phyloP scores from a whole-genome alignment of 352 stramenopile species.

The Pythium aphanidermatum region DNA sequence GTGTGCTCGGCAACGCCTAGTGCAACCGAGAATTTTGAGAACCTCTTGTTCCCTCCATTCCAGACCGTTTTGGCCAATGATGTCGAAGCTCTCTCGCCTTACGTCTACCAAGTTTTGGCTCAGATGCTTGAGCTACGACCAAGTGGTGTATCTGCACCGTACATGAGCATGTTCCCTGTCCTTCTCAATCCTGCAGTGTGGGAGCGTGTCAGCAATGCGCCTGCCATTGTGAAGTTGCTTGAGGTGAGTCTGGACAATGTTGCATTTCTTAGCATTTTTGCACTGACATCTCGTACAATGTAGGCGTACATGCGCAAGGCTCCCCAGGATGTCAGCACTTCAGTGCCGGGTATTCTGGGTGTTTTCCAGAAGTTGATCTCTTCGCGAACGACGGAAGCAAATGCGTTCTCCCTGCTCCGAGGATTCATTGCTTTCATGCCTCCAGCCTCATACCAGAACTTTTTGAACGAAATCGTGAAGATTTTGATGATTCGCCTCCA shows the following conservation, averaged over 20 bases:
- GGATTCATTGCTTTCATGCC: slow-evolving; percentile 88
- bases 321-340: slow-evolving; percentile 81
- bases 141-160: slow-evolving; percentile 85
- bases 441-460: slow-evolving; percentile 55
- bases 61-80: slow-evolving; percentile 96
- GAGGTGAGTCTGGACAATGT: slow-evolving; percentile 30
- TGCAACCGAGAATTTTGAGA: slow-evolving; percentile 89
- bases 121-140: slow-evolving; percentile 96
- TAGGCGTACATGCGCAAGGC: slow-evolving; percentile 94
- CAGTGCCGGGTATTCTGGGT: slow-evolving; percentile 86
- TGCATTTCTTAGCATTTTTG: not conserved
- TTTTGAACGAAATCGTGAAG: slow-evolving; percentile 90
- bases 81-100: slow-evolving; percentile 91
- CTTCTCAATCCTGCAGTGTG: slow-evolving; percentile 93
- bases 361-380: slow-evolving; percentile 99
- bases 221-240: slow-evolving; percentile 95
- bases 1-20: slow-evolving; percentile 85
- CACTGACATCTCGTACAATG: not conserved
- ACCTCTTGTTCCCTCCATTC: slow-evolving; percentile 96
- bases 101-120: slow-evolving; percentile 99
- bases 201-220: slow-evolving; percentile 96
- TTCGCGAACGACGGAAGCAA: slow-evolving; percentile 88
- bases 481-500: slow-evolving; percentile 94
- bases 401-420: slow-evolving; percentile 92
- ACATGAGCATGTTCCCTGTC: slow-evolving; percentile 93